phyloP scores from a whole-genome alignment of 2,329 filamentous ascomycete species.

The Colletotrichum sp. region DNA sequence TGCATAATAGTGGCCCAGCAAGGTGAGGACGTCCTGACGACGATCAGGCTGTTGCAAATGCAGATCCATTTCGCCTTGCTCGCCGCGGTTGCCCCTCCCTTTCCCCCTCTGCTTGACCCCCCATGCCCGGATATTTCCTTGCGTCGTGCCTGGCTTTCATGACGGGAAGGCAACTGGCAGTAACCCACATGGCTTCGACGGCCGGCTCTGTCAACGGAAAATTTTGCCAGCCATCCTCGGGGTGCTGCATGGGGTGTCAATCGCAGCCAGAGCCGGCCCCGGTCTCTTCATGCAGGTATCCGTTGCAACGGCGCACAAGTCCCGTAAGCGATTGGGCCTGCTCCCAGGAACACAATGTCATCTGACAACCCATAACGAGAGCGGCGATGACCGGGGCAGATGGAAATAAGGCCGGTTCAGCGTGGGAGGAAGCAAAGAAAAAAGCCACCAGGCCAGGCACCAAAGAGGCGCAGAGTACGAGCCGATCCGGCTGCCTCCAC shows the following conservation, averaged over 20 bases:
- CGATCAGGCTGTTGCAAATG: constrained; percentile 11
- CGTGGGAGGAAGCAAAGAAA: not conserved
- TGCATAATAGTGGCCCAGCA: not conserved
- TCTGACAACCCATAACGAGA: constrained; percentile 6
- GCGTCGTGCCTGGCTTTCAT: not conserved
- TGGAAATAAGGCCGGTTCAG: not conserved
- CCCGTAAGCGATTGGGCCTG: constrained; percentile 11
- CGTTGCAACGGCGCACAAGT: not conserved
- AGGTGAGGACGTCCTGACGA: not conserved
- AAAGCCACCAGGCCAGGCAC: constrained; percentile 1
- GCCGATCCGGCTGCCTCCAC: constrained; percentile 12
- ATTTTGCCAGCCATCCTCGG: constrained; percentile 14
- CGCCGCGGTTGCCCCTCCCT: not conserved
- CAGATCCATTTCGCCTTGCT: not conserved
- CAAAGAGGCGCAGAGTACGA: constrained; percentile 7
- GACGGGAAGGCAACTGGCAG: constrained; percentile 4
- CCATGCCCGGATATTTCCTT: constrained; percentile 1
- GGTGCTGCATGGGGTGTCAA: constrained; percentile 1
- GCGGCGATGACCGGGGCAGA: not conserved
- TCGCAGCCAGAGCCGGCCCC: constrained; percentile 10
- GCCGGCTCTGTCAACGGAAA: constrained; percentile 8
- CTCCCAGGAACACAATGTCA: constrained; percentile 14
- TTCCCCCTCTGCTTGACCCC: not conserved
- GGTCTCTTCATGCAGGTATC: constrained; percentile 2
- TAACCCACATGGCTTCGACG: constrained; percentile 13